Evolutionary conservation across 805 yeast genomes (phyloP), one percentile per base, ranked within the genome.

Genomic region (Yarrowia keelungensis): DNA sequence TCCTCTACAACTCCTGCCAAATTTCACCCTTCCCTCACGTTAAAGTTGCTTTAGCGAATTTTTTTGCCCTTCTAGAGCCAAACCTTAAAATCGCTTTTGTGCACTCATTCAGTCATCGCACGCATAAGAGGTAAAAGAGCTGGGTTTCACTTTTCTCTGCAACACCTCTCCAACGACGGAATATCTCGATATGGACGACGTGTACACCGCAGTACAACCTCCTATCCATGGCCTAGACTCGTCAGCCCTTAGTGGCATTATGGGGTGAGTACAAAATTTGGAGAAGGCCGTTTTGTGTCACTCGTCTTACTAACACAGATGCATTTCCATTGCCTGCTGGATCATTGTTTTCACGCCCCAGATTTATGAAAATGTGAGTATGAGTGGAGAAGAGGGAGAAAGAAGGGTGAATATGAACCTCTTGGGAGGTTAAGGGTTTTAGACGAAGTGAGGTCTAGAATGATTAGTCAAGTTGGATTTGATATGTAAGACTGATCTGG

Each of bases 291-390:
- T n/a, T n/a, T 43, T 12, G 11, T 7, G 10, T 16, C 19, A 42
- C n/a, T 42, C 15, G 46, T n/a, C 26, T 45, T 35, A 64, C 51
- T 65, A 65, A 54, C 50, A 67, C 38, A 73, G 90, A 36, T 91
- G 97, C 12, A 92, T 95, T 43, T 94, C 98, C 19, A 86, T 94
- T 58, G 97, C 98, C 15, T 95, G 98, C 77, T 94, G 99, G 99
- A 89, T 95, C 70, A 93, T 95, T 61, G 99, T 94, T 16, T 94
- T 95, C 82, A 96, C 97, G 46, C 98, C 98, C 11, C 98, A 94
- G 76, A 89, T 95, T 54, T 93, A 92, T 78, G 98, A 95, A 76
- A 94, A 93, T 77, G 80, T 78, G 72, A 46, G 79, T 38, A 38
- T 8, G 38, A 36, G 38, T 36, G 19, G 19, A 26, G 7, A 26